Base-by-base conservation (phyloP, 192 early-diverging fungal genomes). In the Coemansia sp. region DNA sequence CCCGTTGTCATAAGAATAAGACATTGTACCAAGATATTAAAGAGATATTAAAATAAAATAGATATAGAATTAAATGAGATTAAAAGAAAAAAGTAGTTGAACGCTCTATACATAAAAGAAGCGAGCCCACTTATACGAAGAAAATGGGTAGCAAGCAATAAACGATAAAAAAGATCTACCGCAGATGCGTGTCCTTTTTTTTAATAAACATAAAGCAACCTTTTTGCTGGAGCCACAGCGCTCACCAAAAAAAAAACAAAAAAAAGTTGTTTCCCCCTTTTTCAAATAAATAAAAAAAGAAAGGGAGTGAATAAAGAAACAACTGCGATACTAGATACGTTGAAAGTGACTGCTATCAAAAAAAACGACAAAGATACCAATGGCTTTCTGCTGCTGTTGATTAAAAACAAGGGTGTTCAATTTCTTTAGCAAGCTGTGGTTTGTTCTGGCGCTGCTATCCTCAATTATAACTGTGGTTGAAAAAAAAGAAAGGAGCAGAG, bases 1-100 rank as follows among this genome's bases (percentile, higher is more conserved):
- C 76, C 76, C 73, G 49, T 73, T 70, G 56, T 73, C 76, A 60
- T 79, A 79, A 50, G 76, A 71, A 63, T 79, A 73, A 36, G 76
- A 66, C 76, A 79, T 79, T 60, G 33, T 36, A 17, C 11, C 31
- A 33, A 58, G 38, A 14, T 28, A 52, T 29, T 28, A 52, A 52
- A 52, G 28, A 25, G 28, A 29, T 45, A 45, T 45, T 52, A 22
- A 57, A 57, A 57, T 12, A 20, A 52, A 22, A 52, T 29, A 52
- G 28, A 52, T 28, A 52, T 52, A 14, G 12, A 45, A 45, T 45
- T 52, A 22, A 57, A 57, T n/a, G 34, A 63, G 34, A 28, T 30
- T 25, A 32, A 60, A 60, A 60, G 57, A 60, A 5, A 61, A 48
- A 61, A 49, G 51, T 29, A 56, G 52, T 40, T 48, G 45, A 11